A percentile compares a stretch with the other conserved stretches of the same genome.
Conservation (phyloP, 108 stramenopile species). For the Cyclotella atomus region DNA sequence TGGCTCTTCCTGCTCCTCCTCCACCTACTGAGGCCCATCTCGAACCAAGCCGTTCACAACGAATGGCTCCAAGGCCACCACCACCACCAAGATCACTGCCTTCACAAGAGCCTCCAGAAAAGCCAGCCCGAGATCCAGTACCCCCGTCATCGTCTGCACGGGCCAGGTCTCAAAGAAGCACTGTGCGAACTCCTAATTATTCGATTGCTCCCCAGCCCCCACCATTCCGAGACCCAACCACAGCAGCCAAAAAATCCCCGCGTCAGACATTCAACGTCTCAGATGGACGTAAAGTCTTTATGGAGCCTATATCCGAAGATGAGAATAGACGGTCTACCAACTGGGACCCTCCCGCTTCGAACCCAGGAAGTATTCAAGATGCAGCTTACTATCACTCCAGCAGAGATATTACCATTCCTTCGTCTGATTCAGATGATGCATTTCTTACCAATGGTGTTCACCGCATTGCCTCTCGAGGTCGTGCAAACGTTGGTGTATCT, state of each 20-base stretch:
- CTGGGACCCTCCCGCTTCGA: neutral
- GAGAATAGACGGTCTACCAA: neutral
- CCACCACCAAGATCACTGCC: neutral
- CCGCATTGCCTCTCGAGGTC: neutral
- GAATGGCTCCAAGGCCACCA: neutral
- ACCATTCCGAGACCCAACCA: neutral
- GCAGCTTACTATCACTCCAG: constrained; percentile 6
- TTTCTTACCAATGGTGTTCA: neutral
- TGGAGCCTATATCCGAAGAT: neutral
- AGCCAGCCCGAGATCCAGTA: too few relatives aligned
- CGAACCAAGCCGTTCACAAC: neutral
- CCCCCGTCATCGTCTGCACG: too few relatives aligned
- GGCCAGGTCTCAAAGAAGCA: too few relatives aligned
- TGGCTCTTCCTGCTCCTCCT: constrained; percentile 6
- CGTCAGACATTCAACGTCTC: too few relatives aligned
- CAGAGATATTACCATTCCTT: neutral
- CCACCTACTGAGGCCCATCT: neutral
- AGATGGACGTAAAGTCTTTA: too few relatives aligned
- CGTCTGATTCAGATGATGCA: too few relatives aligned
- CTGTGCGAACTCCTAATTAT: neutral
- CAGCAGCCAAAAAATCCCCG: neutral
- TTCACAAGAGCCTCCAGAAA: neutral
- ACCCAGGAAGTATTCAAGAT: neutral
- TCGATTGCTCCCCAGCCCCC: neutral
- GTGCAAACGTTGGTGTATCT: neutral